Evolutionary conservation across 2,329 filamentous ascomycete genomes (phyloP).

Genomic region (Colletotrichum gigasporum): DNA sequence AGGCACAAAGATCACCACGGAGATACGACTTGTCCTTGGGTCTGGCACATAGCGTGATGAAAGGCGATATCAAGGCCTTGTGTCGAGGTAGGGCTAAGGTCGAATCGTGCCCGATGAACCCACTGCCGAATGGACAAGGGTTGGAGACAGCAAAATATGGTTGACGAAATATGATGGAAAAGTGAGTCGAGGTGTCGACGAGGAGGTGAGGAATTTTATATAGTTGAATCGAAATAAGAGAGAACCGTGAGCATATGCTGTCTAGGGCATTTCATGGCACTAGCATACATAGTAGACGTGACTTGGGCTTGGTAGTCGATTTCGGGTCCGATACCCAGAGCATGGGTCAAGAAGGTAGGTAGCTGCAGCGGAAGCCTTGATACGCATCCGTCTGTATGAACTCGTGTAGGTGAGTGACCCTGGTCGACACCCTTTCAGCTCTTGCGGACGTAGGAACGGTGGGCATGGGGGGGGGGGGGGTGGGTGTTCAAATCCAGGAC

Average conservation of each 20-base stretch:
- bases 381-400: slow-evolving; percentile 24
- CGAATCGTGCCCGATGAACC: not conserved
- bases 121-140: not conserved
- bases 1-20: slow-evolving; percentile 7
- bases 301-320: slow-evolving; percentile 27
- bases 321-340: slow-evolving; percentile 27
- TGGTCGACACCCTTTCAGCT: slow-evolving; percentile 21
- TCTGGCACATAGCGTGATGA: slow-evolving; percentile 15
- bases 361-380: slow-evolving; percentile 28
- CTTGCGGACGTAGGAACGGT: slow-evolving; percentile 28
- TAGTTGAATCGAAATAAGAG: slow-evolving; percentile 15
- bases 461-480: slow-evolving; percentile 14
- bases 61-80: not conserved
- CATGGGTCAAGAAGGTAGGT: slow-evolving; percentile 22
- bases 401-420: slow-evolving; percentile 18
- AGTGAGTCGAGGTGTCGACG: not conserved
- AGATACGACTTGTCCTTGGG: not conserved
- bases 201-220: slow-evolving; percentile 29
- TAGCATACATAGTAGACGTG: too few species aligned
- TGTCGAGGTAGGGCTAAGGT: not conserved
- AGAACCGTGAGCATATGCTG: slow-evolving; percentile 1
- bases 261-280: not conserved
- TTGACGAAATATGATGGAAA: not conserved
- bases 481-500: slow-evolving; percentile 17
- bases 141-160: not conserved